Conservation (phyloP, 768 basidiomycete genomes). For the Lactarius evosmus region DNA sequence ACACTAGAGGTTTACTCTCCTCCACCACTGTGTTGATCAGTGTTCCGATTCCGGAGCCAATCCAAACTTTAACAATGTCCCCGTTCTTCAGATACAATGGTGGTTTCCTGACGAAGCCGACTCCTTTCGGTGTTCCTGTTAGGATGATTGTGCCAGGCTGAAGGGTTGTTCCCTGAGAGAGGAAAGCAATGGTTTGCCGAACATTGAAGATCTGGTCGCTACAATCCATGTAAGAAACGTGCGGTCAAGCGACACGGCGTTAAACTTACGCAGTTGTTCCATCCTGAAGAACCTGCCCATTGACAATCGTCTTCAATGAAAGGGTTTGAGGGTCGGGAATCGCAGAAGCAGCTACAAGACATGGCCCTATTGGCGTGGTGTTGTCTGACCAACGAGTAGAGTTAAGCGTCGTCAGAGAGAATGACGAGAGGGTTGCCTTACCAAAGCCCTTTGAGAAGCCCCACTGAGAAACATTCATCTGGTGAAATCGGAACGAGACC, state of each 20-base stretch:
- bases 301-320: slow-evolving; percentile 59
- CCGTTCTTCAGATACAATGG: slow-evolving; percentile 68
- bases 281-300: slow-evolving; percentile 67
- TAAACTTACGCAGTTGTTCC: slow-evolving; percentile 69
- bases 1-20: slow-evolving; percentile 41
- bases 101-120: slow-evolving; percentile 74
- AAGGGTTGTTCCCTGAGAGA: slow-evolving; percentile 82
- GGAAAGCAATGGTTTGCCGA: slow-evolving; percentile 70
- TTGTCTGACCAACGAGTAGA: slow-evolving; percentile 42
- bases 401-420: background rate
- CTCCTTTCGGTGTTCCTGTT: slow-evolving; percentile 79
- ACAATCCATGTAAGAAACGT: slow-evolving; percentile 3
- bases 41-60: slow-evolving; percentile 74
- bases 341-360: slow-evolving; percentile 61
- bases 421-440: slow-evolving; percentile 33
- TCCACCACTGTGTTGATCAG: slow-evolving; percentile 76
- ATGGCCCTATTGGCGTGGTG: slow-evolving; percentile 77
- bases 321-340: slow-evolving; percentile 68
- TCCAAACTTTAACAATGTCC: slow-evolving; percentile 64
- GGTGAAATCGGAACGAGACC: slow-evolving; percentile 82
- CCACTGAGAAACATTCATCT: slow-evolving; percentile 82
- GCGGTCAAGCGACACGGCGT: background rate
- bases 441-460: slow-evolving; percentile 86
- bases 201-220: slow-evolving; percentile 84
- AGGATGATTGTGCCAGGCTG: slow-evolving; percentile 79